Evolutionary conservation across 75 land plant species (phyloP), one percentile per base, ranked within the genome.

Genomic region (Cryptomeria japonica): DNA sequence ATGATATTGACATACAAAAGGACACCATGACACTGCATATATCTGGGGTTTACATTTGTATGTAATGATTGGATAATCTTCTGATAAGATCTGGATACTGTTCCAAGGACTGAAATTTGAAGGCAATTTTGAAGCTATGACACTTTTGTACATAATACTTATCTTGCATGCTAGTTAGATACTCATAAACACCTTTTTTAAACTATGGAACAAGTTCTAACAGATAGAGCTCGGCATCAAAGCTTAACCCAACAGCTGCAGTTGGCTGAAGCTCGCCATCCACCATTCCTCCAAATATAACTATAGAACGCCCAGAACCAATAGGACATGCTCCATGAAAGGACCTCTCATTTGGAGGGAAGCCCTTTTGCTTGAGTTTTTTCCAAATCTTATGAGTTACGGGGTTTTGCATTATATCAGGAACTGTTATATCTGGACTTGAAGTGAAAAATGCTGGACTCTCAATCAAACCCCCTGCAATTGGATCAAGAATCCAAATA

Each of bases 251-350:
- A 34, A 91, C 83, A 31, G 98, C 19, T 73, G 91, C 95, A 34
- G 88, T 90, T 58, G 94, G 97, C 34, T 92, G 87, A 84, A 90
- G 28, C 15, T 93, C 88, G 4, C 98, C 95, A 89, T 98, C 98
- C 42, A 98, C 95, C 99, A 98, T 98, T 3, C 99, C 99, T 32
- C 99, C 99, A 92, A 92, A 97, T 0, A 97, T 89, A 83, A 94
- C 92, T 58, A 96, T 83, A 34, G 82, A 87, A 55, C 90, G 91
- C 25, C 99, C 99, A 41, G 95, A 93, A 19, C 55, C 86, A 86
- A 95, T 92, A 5, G 90, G 85, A 85, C 99, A 95, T 25, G 95
- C 96, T 56, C 94, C 92, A 89, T 98, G 99, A 85, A 97, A 98
- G 3, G 99, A 98, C 49, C 97, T 89, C 68, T 78, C 83, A 13